These are phyloP conservation scores for Rhytidhysteron rufulum DNA, from an alignment of 2,329 filamentous ascomycete species.

Conservation along the genomic window DNA sequence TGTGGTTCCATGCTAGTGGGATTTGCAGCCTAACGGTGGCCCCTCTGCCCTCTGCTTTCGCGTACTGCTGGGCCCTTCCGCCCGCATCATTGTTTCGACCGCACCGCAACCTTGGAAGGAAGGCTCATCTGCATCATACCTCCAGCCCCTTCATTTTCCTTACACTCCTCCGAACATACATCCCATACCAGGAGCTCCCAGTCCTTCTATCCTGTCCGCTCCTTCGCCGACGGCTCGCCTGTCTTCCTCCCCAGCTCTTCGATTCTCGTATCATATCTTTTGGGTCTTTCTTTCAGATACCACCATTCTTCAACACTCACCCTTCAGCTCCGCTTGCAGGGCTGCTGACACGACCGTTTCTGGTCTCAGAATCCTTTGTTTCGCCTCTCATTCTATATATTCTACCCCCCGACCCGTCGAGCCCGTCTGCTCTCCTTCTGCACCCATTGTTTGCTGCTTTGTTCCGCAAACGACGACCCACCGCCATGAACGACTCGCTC, in stretches of 20 bases:
- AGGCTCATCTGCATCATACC: too few relatives aligned
- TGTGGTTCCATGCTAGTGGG: too few relatives aligned
- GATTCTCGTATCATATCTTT: conserved; percentile 11
- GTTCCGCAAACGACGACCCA: not conserved
- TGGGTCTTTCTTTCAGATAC: conserved; percentile 10
- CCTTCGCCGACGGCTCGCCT: not conserved
- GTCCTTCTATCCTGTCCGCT: not conserved
- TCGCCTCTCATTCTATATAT: conserved; percentile 7
- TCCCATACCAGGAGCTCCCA: not conserved
- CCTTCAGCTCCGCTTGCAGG: conserved; percentile 8
- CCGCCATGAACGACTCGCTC: conserved; percentile 22
- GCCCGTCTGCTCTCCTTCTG: conserved; percentile 4
- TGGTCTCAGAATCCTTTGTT: conserved; percentile 11
- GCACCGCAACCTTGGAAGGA: too few relatives aligned
- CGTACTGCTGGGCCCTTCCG: too few relatives aligned
- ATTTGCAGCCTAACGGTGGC: too few relatives aligned
- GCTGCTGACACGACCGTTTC: conserved; percentile 2
- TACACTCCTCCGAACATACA: not conserved
- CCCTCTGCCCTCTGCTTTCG: too few relatives aligned
- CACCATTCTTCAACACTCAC: conserved; percentile 5
- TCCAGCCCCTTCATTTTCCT: too few relatives aligned
- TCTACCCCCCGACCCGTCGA: conserved; percentile 4
- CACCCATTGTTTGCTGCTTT: conserved; percentile 1
- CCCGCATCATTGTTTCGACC: too few relatives aligned
- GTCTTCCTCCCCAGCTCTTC: conserved; percentile 8